Conservation (phyloP, 495 filamentous ascomycete species). For the Chaetomium fimeti region DNA sequence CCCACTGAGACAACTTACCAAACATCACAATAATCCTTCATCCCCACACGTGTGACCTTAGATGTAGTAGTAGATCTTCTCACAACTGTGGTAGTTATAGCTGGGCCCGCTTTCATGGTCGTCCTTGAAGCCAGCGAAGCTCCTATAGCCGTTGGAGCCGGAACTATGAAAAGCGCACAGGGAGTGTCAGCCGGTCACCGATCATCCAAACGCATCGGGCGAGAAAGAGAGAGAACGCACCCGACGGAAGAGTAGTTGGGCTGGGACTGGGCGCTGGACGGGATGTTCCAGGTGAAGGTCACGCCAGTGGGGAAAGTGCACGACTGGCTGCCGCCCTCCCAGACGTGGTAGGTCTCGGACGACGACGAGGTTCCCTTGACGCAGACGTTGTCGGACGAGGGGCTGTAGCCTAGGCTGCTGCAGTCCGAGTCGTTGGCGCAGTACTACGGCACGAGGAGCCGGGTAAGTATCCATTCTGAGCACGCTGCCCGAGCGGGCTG, state of each 20-base stretch:
- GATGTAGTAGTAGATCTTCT: constrained; percentile 12
- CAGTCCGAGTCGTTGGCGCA: constrained; percentile 22
- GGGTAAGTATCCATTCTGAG: neutral
- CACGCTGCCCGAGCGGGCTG: too few species aligned
- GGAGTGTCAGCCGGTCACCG: neutral
- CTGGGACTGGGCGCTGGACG: constrained; percentile 17
- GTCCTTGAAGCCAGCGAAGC: constrained; percentile 20
- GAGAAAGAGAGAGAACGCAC: neutral
- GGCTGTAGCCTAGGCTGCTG: constrained; percentile 2
- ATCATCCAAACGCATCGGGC: neutral
- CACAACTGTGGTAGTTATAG: neutral
- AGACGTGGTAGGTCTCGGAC: constrained; percentile 4
- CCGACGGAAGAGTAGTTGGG: constrained; percentile 20
- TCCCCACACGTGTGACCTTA: neutral
- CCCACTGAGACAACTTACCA: neutral
- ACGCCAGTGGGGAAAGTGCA: constrained; percentile 21
- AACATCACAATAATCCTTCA: neutral
- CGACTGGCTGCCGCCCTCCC: constrained; percentile 15
- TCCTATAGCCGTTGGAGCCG: constrained; percentile 17
- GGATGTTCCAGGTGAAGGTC: constrained; percentile 25
- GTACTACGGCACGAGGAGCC: neutral
- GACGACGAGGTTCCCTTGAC: neutral
- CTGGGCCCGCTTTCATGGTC: neutral
- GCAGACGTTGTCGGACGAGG: constrained; percentile 15
- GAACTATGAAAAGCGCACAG: constrained; percentile 2